phyloP scores from a whole-genome alignment of 2,329 filamentous ascomycete genomes.

The Neodidymelliopsis sp. region DNA sequence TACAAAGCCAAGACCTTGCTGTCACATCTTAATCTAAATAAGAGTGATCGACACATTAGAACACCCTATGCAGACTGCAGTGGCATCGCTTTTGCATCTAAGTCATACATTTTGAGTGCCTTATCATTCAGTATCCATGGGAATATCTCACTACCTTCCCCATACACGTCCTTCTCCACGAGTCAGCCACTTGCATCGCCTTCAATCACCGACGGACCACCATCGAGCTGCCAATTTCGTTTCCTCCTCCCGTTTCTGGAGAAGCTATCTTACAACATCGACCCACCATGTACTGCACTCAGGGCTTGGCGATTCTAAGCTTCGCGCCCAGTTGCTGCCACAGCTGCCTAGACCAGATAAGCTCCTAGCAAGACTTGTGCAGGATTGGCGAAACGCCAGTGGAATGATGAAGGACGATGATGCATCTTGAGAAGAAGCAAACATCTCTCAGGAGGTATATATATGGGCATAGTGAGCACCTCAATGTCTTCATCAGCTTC shows the following conservation, averaged over 20 bases:
- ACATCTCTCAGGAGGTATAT: conserved; percentile 29
- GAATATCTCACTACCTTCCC: conserved; percentile 23
- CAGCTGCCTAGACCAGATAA: conserved; percentile 36
- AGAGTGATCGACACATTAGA: conserved; percentile 29
- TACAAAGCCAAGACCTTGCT: conserved; percentile 27
- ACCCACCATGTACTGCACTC: conserved; percentile 24
- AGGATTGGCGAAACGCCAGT: conserved; percentile 8
- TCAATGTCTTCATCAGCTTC: conserved; percentile 24
- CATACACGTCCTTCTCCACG: conserved; percentile 16
- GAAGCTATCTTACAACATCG: conserved; percentile 17
- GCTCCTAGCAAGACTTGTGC: conserved; percentile 29
- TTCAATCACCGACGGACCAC: conserved; percentile 11
- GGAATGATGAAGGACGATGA: neutral
- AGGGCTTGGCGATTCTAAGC: conserved; percentile 31
- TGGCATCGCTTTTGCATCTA: conserved; percentile 22
- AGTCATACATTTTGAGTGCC: conserved; percentile 19
- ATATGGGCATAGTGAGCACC: conserved; percentile 19
- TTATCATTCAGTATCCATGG: conserved; percentile 29
- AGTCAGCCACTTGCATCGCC: conserved; percentile 3
- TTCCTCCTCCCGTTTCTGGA: conserved; percentile 15
- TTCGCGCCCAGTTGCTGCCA: conserved; percentile 26
- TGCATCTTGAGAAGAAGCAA: neutral
- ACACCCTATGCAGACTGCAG: conserved; percentile 26
- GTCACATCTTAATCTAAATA: conserved; percentile 34
- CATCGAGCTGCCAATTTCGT: conserved; percentile 20